Conservation (phyloP, 371 early-diverging fungal genomes). For the Lichtheimia ramosa region DNA sequence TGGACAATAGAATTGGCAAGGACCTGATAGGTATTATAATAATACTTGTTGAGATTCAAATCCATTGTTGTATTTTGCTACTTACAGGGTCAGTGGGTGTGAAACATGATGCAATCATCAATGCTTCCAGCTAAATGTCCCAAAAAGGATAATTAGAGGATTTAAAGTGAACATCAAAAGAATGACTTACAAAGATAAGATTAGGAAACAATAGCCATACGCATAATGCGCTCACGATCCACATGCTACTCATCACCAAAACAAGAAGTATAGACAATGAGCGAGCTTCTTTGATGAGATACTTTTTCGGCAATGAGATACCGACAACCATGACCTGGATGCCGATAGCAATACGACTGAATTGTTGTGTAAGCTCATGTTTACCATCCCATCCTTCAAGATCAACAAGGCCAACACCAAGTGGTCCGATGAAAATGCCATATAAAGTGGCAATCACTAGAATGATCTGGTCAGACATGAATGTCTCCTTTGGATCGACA, state of each 20-base stretch:
- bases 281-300: conserved; percentile 50
- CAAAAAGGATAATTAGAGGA: too few species aligned
- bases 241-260: conserved; percentile 77
- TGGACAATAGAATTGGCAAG: conserved; percentile 92
- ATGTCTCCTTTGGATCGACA: neutral
- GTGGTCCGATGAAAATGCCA: conserved; percentile 81
- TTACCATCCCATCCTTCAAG: conserved; percentile 29
- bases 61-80: neutral
- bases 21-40: conserved; percentile 34
- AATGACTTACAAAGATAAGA: conserved; percentile 20
- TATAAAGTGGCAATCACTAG: conserved; percentile 70
- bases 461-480: neutral
- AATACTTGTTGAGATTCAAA: too few species aligned
- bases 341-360: conserved; percentile 72
- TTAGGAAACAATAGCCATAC: conserved; percentile 20
- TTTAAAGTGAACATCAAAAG: neutral
- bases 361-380: conserved; percentile 36
- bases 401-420: conserved; percentile 29
- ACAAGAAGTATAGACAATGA: conserved; percentile 69
- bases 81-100: conserved; percentile 50
- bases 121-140: conserved; percentile 44
- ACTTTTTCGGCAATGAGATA: conserved; percentile 60
- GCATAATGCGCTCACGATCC: conserved; percentile 16
- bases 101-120: conserved; percentile 47
- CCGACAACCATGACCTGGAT: conserved; percentile 50